These are phyloP conservation scores for Hypholoma sublateritium DNA, from an alignment of 768 basidiomycete genomes.

Conservation along the genomic window DNA sequence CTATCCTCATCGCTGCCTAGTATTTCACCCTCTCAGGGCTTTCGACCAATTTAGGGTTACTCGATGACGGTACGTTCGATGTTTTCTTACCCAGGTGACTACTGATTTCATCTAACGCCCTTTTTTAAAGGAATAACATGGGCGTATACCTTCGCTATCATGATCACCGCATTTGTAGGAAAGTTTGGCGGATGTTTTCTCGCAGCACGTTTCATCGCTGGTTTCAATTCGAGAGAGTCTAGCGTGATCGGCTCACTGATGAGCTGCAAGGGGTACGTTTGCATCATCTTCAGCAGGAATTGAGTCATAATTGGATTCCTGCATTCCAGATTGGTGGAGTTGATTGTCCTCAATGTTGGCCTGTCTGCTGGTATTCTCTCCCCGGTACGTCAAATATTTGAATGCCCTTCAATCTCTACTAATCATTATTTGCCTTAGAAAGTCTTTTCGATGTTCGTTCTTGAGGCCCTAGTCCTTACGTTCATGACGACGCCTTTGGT, in stretches of 20 bases:
- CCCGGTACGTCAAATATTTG: constrained; percentile 29
- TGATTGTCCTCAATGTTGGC: constrained; percentile 96
- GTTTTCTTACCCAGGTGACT: not conserved
- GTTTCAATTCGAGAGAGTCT: constrained; percentile 80
- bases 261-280: constrained; percentile 86
- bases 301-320: not conserved
- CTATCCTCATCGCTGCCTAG: constrained; percentile 29
- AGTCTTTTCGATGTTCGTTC: constrained; percentile 95
- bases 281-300: not conserved
- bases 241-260: constrained; percentile 88
- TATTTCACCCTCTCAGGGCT: constrained; percentile 94
- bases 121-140: constrained; percentile 65
- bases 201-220: constrained; percentile 63
- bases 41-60: constrained; percentile 81
- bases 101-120: not conserved
- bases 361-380: constrained; percentile 77
- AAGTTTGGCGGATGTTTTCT: constrained; percentile 87
- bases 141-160: constrained; percentile 85
- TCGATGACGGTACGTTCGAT: constrained; percentile 60
- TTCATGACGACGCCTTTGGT: constrained; percentile 86
- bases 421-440: constrained; percentile 26
- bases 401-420: not conserved
- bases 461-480: constrained; percentile 80
- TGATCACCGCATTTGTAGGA: constrained; percentile 73
- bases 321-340: constrained; percentile 71